A percentile compares a stretch with the other conserved stretches of the same genome.
Evolutionary conservation across 2,329 filamentous ascomycete species (phyloP).

Genomic region (Pseudogymnoascus sp.): DNA sequence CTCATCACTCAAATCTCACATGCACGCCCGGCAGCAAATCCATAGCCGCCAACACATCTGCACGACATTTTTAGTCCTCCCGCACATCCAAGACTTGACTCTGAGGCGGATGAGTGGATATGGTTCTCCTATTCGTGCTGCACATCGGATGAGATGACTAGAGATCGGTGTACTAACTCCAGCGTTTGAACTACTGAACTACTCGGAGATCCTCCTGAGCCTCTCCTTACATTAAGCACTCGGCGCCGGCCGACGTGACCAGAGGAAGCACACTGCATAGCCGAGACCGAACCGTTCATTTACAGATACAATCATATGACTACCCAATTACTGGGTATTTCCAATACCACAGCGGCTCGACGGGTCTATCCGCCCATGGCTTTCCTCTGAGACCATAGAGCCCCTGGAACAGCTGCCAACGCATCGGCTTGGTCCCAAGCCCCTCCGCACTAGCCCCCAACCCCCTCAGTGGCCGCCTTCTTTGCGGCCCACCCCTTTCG

Average conservation of each 20-base stretch:
- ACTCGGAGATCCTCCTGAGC: neutral
- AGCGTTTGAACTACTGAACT: neutral
- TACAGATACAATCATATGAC: constrained; percentile 6
- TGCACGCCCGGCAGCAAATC: neutral
- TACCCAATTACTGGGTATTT: constrained; percentile 7
- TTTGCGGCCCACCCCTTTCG: constrained; percentile 6
- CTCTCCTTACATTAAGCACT: constrained; percentile 1
- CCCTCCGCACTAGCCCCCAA: neutral
- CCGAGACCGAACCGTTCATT: neutral
- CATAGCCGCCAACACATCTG: constrained; percentile 7
- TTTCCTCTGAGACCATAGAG: neutral
- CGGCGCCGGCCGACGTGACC: neutral
- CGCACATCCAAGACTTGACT: neutral
- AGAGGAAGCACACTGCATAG: neutral
- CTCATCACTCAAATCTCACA: neutral
- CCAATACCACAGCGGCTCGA: constrained; percentile 7
- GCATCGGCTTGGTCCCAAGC: constrained; percentile 2
- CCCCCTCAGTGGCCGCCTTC: constrained; percentile 7
- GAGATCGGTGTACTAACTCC: neutral
- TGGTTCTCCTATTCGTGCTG: constrained; percentile 1
- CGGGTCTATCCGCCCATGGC: constrained; percentile 3
- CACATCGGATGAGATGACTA: constrained; percentile 1
- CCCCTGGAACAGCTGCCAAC: constrained; percentile 4
- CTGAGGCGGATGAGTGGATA: neutral
- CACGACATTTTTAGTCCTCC: constrained; percentile 10